Conservation (phyloP, 768 basidiomycete species). For the Neoboletus brunneissimus region DNA sequence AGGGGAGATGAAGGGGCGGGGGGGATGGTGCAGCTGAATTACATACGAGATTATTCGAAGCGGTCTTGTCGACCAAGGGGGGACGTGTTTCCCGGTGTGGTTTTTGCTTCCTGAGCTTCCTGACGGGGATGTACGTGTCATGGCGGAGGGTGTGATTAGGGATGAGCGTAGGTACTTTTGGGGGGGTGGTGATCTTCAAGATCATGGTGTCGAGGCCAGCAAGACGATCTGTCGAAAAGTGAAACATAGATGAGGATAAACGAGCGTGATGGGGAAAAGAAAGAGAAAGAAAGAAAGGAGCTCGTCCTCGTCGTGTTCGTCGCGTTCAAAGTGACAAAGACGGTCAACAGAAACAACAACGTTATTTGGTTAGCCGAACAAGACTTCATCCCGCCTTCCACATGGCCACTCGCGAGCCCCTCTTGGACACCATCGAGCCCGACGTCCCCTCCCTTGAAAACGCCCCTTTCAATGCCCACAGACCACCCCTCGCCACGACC, state of each 20-base stretch:
- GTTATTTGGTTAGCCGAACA: neutral
- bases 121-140: conserved; percentile 19
- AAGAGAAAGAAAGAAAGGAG: conserved; percentile 2
- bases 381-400: neutral
- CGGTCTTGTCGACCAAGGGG: conserved; percentile 35
- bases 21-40: conserved; percentile 6
- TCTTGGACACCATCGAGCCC: conserved; percentile 83
- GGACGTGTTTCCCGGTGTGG: conserved; percentile 21
- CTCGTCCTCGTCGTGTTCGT: conserved; percentile 16
- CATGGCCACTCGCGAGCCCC: conserved; percentile 62
- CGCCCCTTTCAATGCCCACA: conserved; percentile 26
- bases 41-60: conserved; percentile 31
- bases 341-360: neutral
- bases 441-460: conserved; percentile 58
- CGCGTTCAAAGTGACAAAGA: neutral
- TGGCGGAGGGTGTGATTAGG: conserved; percentile 18
- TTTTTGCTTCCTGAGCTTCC: conserved; percentile 25
- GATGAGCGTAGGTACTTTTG: conserved; percentile 30
- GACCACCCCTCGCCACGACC: conserved; percentile 51
- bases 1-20: conserved; percentile 13
- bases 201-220: conserved; percentile 42
- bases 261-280: conserved; percentile 5
- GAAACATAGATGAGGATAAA: conserved; percentile 30
- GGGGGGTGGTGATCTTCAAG: conserved; percentile 33
- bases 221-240: conserved; percentile 40